Evolutionary conservation across 2,329 filamentous ascomycete species (phyloP), one percentile per base, ranked within the genome.

Genomic region (Kalaharituber pfeilii): DNA sequence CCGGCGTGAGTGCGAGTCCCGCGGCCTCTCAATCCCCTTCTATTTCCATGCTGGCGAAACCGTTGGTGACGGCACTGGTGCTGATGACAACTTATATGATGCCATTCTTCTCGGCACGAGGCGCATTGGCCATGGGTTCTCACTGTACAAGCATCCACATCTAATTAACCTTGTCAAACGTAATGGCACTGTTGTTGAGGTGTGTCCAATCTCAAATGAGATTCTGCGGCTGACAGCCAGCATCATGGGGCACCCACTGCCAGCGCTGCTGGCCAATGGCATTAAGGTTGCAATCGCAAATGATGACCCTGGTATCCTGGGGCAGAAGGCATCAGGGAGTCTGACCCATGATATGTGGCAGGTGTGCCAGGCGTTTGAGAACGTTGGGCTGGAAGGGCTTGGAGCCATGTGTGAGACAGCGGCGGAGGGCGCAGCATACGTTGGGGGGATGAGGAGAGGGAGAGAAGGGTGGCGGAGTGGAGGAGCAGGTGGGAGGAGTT

Each of bases 341-440:
- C 81, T 91, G 75, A 89, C 84, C 1, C 85, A 94, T 68, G 87
- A 95, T 69, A 94, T 94, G 68, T 95, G 86, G 86, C 86, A 94
- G 68, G 83, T 84, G 1, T 71, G 95, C 20, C 87, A 94, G 68
- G 88, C 85, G 0, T 91, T 88, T 78, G 82, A 94, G 56, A 94
- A 93, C 65, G 76, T 95, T 13, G 91, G 88, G 0, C 74, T 96
- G 2, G 86, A 85, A 9, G 89, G 88, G 0, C 70, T 96, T 52
- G 89, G 84, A 0, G 84, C 81, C 55, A 73, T 98, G 62, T 89
- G 87, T 0, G 87, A 96, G 73, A 96, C 94, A 65, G 93, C 86
- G 60, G 80, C 96, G 44, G 76, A 85, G 39, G 96, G 86, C 86
- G 82, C 86, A 7, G 83, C 82, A 22, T 93, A 88, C 63, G 86